Evolutionary conservation across 495 filamentous ascomycete species (phyloP).

Genomic region (Podospora fimiseda): DNA sequence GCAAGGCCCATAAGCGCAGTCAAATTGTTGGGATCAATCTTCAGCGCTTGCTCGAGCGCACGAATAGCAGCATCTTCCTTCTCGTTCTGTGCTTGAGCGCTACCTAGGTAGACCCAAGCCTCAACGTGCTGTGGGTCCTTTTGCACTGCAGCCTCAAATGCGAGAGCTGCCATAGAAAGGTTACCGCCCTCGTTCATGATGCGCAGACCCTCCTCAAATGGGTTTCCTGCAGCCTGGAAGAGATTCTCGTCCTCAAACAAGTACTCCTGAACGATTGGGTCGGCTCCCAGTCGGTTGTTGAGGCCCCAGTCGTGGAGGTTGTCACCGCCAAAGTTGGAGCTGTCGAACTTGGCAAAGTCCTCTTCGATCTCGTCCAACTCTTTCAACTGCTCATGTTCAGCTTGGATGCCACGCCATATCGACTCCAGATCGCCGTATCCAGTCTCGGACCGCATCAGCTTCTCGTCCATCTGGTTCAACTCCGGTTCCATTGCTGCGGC

Average conservation of each 20-base stretch:
- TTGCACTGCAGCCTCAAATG: conserved; percentile 95
- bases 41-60: conserved; percentile 88
- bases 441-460: conserved; percentile 47
- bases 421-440: conserved; percentile 81
- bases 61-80: conserved; percentile 97
- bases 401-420: conserved; percentile 80
- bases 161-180: conserved; percentile 84
- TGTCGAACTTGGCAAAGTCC: conserved; percentile 56
- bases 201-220: conserved; percentile 83
- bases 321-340: conserved; percentile 64
- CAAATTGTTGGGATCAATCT: conserved; percentile 77
- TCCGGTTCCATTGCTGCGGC: conserved; percentile 78
- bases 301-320: conserved; percentile 54
- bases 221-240: conserved; percentile 67
- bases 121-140: conserved; percentile 80
- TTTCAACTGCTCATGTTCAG: conserved; percentile 68
- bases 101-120: conserved; percentile 87
- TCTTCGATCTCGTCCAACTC: conserved; percentile 59
- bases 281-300: conserved; percentile 43
- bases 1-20: conserved; percentile 90
- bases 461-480: conserved; percentile 75
- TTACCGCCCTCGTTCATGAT: conserved; percentile 92
- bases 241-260: conserved; percentile 91
- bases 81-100: conserved; percentile 93
- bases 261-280: conserved; percentile 79